These are phyloP conservation scores for Ogataea polymorpha DNA, from an alignment of 805 yeast genomes.

Conservation along the genomic window DNA sequence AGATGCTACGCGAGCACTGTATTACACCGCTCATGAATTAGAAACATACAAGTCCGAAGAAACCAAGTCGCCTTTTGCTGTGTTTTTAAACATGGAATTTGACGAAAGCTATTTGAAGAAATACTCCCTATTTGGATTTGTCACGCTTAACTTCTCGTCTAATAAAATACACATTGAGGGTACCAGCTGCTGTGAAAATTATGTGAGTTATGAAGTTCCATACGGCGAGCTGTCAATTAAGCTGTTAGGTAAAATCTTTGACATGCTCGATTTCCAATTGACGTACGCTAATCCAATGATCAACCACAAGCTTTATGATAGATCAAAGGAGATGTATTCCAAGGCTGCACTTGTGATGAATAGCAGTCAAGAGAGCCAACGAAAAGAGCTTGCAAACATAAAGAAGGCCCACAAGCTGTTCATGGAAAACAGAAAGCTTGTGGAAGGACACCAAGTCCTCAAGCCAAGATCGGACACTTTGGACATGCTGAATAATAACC, in stretches of 20 bases:
- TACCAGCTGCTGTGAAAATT: slow-evolving; percentile 22
- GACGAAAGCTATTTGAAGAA: slow-evolving; percentile 35
- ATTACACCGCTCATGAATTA: slow-evolving; percentile 68
- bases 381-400: slow-evolving; percentile 9
- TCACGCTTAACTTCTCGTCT: slow-evolving; percentile 23
- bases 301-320: slow-evolving; percentile 26
- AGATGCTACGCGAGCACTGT: slow-evolving; percentile 35
- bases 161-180: slow-evolving; percentile 27
- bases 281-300: slow-evolving; percentile 35
- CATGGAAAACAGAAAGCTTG: slow-evolving; percentile 10
- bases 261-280: slow-evolving; percentile 32
- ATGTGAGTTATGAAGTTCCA: slow-evolving; percentile 26
- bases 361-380: slow-evolving; percentile 8
- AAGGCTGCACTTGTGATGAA: slow-evolving; percentile 14
- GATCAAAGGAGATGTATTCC: slow-evolving; percentile 27
- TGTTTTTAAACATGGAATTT: slow-evolving; percentile 60
- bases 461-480: slow-evolving; percentile 22
- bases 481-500: slow-evolving; percentile 16
- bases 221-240: slow-evolving; percentile 32
- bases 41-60: slow-evolving; percentile 50
- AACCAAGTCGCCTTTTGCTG: slow-evolving; percentile 58
- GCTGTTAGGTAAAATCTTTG: slow-evolving; percentile 38
- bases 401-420: slow-evolving; percentile 5
- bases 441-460: slow-evolving; percentile 8
- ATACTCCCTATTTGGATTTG: slow-evolving; percentile 25